Evolutionary conservation across 768 basidiomycete genomes (phyloP), one percentile per base, ranked within the genome.

Genomic region (Nidularia pulvinata): DNA sequence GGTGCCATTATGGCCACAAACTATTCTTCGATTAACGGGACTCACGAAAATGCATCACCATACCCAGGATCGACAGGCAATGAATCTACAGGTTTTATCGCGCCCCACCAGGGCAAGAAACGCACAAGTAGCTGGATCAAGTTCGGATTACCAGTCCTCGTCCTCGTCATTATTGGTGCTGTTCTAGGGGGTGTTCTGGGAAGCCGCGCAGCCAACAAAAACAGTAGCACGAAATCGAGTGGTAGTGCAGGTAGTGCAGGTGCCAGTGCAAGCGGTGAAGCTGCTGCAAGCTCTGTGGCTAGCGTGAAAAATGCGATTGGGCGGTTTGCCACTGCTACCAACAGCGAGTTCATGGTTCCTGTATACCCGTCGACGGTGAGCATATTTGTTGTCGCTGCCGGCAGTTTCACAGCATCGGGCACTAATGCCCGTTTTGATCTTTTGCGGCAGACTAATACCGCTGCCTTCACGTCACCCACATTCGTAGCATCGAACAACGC

Each of bases 341-440:
- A 95, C 64, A 83, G 84, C 61, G 77, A 83, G 48, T 96, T 84
- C 66, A 79, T 88, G 74, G 77, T 93, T 52, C 95, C 95, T 0
- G 64, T 95, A 30, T 96, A 95, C 66, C 92, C 94, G 5, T 87
- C 91, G 16, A 91, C 91, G 5, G 95, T 95, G 56, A 74, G 92
- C 82, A 39, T 39, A 37, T 51, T 36, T 22, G 53, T 33, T 33
- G n/a, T 7, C 44, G 51, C 51, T 36, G 34, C 52, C 34, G 44
- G 19, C n/a, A n/a, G 30, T 19, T 46, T 52, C 16, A 25, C 22
- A 39, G 36, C 46, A 33, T 16, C 33, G 50, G 19, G 1, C 19
- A 19, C 19, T 19, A 19, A 19, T 19, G 19, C 19, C 19, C 19
- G 19, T 43, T 9, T 44, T 10, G 13, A 34, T 35, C 52, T 33